Conservation (phyloP, 1,284 basidiomycete genomes). For the Rugosomyces carneus region DNA sequence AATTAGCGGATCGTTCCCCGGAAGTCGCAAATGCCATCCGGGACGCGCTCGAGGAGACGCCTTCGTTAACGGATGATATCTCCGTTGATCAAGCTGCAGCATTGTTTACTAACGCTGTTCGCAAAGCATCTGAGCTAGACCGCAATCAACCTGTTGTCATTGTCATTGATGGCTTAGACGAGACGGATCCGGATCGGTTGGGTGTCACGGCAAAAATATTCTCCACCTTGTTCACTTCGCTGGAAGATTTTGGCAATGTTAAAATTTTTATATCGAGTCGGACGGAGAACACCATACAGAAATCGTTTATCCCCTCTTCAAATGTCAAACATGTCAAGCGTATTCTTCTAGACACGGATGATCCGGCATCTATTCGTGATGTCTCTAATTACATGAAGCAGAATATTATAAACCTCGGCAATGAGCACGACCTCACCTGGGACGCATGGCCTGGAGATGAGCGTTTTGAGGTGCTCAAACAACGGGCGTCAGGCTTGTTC, state of each 20-base stretch:
- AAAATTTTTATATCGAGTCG: constrained; percentile 10
- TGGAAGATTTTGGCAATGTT: not conserved
- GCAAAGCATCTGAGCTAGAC: not conserved
- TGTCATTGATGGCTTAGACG: constrained; percentile 12
- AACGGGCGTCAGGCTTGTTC: not conserved
- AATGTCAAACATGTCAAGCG: constrained; percentile 4
- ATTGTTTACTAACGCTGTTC: not conserved
- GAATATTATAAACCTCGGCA: too few relatives aligned
- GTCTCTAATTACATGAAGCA: too few relatives aligned
- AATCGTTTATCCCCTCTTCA: constrained; percentile 5
- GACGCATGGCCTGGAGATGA: not conserved
- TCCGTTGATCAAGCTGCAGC: not conserved
- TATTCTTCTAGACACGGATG: not conserved
- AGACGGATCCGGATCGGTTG: constrained; percentile 5
- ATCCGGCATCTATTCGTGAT: too few relatives aligned
- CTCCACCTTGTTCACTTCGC: constrained; percentile 1
- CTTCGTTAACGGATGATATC: not conserved
- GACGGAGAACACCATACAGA: not conserved
- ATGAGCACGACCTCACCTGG: too few relatives aligned
- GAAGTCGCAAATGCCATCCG: not conserved
- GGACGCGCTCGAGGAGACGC: not conserved
- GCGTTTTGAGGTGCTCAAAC: constrained; percentile 3
- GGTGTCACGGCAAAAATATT: constrained; percentile 5
- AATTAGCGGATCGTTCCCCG: not conserved
- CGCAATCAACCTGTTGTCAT: constrained; percentile 3